Evolutionary conservation across 1,284 basidiomycete species (phyloP).

Genomic region (Takashimella tepidaria): DNA sequence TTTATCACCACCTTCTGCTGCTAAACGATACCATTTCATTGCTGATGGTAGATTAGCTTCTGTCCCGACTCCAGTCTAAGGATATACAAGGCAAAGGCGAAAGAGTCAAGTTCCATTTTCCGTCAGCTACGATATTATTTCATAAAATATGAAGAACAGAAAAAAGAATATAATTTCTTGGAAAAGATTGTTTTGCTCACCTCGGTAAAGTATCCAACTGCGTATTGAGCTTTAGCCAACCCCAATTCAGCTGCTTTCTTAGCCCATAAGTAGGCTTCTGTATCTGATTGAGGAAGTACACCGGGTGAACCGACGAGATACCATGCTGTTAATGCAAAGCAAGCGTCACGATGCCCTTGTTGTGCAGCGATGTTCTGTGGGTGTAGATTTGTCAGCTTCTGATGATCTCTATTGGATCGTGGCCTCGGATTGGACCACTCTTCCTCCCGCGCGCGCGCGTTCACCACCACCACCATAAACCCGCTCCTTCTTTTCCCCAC

Average conservation of each 20-base stretch:
- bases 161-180: too few species aligned
- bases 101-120: too few species aligned
- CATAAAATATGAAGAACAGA: too few species aligned
- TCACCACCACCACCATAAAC: too few species aligned
- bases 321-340: slow-evolving; percentile 97
- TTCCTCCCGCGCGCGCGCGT: too few species aligned
- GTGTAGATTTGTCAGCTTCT: slow-evolving; percentile 6
- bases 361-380: slow-evolving; percentile 98
- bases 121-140: too few species aligned
- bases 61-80: slow-evolving; percentile 73
- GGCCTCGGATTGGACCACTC: too few species aligned
- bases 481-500: too few species aligned
- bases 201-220: slow-evolving; percentile 94
- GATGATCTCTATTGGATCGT: too few species aligned
- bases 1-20: slow-evolving; percentile 91
- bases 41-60: slow-evolving; percentile 63
- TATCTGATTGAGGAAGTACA: slow-evolving; percentile 94
- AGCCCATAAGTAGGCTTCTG: slow-evolving; percentile 93
- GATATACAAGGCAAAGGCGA: too few species aligned
- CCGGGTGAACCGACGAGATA: slow-evolving; percentile 97
- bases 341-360: slow-evolving; percentile 92
- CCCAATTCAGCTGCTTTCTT: slow-evolving; percentile 85
- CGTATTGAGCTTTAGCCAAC: slow-evolving; percentile 89
- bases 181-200: too few species aligned
- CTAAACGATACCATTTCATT: slow-evolving; percentile 76